phyloP scores from a whole-genome alignment of 2,329 filamentous ascomycete species.

The Colletotrichum costaricense region DNA sequence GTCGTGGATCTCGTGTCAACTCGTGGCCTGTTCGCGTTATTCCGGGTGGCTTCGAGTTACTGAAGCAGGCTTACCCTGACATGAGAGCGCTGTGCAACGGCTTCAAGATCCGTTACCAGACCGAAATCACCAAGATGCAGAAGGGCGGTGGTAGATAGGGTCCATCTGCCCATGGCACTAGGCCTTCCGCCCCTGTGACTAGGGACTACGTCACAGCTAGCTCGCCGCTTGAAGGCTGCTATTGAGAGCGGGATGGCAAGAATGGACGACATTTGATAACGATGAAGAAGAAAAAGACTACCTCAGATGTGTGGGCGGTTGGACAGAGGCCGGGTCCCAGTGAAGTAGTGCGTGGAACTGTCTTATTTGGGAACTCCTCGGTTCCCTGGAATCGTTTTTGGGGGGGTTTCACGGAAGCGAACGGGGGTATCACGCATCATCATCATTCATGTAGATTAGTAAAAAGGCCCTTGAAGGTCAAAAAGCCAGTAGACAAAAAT shows the following conservation, averaged over 20 bases:
- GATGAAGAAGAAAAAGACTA: background rate
- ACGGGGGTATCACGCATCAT: background rate
- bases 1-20: conserved; percentile 76
- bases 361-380: conserved; percentile 10
- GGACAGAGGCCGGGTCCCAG: background rate
- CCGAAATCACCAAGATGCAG: conserved; percentile 72
- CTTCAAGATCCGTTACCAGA: conserved; percentile 86
- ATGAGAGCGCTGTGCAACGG: conserved; percentile 97
- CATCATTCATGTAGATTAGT: conserved; percentile 20
- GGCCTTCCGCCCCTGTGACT: background rate
- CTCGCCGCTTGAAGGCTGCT: background rate
- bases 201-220: background rate
- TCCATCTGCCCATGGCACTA: background rate
- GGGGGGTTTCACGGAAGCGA: background rate
- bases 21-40: conserved; percentile 91
- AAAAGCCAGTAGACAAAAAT: conserved; percentile 2
- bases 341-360: background rate
- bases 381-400: background rate
- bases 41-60: conserved; percentile 91
- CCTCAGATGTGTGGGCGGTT: background rate
- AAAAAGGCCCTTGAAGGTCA: background rate
- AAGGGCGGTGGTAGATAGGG: conserved; percentile 38
- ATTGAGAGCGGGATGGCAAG: background rate
- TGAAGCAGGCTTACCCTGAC: conserved; percentile 90
- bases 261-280: background rate